Evolutionary conservation across 2,329 filamentous ascomycete species (phyloP).

Genomic region (Xylaria digitata): DNA sequence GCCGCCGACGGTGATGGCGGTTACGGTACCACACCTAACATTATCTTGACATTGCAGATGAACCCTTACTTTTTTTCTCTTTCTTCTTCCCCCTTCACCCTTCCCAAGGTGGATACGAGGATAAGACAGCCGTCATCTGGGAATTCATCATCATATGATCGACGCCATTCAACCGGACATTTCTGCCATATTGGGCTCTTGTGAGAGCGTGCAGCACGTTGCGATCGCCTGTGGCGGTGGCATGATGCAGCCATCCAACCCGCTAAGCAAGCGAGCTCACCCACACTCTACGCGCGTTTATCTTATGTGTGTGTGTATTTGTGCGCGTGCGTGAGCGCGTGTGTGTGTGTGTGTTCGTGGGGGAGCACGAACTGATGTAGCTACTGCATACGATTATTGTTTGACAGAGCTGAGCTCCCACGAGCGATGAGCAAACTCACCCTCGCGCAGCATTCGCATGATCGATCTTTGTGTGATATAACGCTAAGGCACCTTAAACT

Average conservation of each 20-base stretch:
- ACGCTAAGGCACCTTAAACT: conserved; percentile 31
- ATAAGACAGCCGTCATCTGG: conserved; percentile 33
- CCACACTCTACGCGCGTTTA: conserved; percentile 31
- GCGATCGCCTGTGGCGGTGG: conserved; percentile 34
- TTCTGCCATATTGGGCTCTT: conserved; percentile 43
- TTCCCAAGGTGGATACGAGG: conserved; percentile 25
- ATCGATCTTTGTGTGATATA: conserved; percentile 40
- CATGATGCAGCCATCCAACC: conserved; percentile 34
- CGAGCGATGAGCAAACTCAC: conserved; percentile 20
- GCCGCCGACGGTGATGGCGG: conserved; percentile 29
- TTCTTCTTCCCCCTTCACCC: not conserved
- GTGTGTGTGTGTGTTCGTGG: conserved; percentile 9
- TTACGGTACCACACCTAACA: conserved; percentile 17
- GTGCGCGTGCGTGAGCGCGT: not conserved
- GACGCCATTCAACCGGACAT: conserved; percentile 46
- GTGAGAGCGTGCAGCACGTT: conserved; percentile 36
- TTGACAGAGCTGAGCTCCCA: conserved; percentile 29
- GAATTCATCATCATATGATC: conserved; percentile 47
- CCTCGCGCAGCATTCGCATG: conserved; percentile 37
- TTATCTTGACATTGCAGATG: conserved; percentile 21
- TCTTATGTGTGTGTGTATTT: conserved; percentile 12
- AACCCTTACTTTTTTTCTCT: not conserved
- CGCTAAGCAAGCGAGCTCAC: conserved; percentile 31
- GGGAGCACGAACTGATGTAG: conserved; percentile 32
- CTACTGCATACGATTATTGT: conserved; percentile 28